These are phyloP conservation scores for Coniochaeta prunicola DNA, from an alignment of 2,329 filamentous ascomycete species.

Conservation along the genomic window DNA sequence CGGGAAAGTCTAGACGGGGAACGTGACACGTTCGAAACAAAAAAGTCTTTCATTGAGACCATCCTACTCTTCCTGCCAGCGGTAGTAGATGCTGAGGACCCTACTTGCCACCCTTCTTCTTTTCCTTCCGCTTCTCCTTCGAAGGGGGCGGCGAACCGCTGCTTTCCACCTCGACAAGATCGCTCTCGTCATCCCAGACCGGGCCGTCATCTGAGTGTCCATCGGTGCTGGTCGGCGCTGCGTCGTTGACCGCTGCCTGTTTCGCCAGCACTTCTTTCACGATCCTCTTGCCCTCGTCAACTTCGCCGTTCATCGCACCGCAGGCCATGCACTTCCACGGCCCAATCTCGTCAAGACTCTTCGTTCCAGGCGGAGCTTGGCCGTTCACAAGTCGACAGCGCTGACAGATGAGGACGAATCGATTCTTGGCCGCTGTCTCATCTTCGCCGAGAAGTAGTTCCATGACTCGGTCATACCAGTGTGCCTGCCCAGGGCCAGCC, in stretches of 20 bases:
- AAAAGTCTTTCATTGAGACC: background rate
- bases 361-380: slow-evolving; percentile 83
- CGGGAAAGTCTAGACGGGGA: too few species aligned
- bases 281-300: slow-evolving; percentile 68
- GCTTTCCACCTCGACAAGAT: background rate
- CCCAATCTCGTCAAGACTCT: slow-evolving; percentile 70
- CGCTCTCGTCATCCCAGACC: background rate
- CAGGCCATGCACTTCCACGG: slow-evolving; percentile 88
- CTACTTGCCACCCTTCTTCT: slow-evolving; percentile 3
- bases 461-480: slow-evolving; percentile 93
- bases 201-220: background rate
- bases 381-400: slow-evolving; percentile 87
- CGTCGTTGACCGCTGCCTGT: background rate
- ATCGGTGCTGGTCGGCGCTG: background rate
- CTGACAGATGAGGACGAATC: slow-evolving; percentile 77
- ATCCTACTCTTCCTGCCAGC: background rate
- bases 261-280: slow-evolving; percentile 52
- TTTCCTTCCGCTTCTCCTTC: background rate
- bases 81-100: too few species aligned
- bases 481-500: slow-evolving; percentile 32
- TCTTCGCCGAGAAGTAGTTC: slow-evolving; percentile 92
- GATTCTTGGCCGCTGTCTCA: slow-evolving; percentile 85
- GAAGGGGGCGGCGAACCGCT: background rate
- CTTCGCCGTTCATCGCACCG: slow-evolving; percentile 70
- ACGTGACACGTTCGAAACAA: too few species aligned